Percentiles rank a stretch among this genome's conserved stretches.
phyloP scores from a whole-genome alignment of 352 stramenopile genomes.

The Phytophthora europaea region DNA sequence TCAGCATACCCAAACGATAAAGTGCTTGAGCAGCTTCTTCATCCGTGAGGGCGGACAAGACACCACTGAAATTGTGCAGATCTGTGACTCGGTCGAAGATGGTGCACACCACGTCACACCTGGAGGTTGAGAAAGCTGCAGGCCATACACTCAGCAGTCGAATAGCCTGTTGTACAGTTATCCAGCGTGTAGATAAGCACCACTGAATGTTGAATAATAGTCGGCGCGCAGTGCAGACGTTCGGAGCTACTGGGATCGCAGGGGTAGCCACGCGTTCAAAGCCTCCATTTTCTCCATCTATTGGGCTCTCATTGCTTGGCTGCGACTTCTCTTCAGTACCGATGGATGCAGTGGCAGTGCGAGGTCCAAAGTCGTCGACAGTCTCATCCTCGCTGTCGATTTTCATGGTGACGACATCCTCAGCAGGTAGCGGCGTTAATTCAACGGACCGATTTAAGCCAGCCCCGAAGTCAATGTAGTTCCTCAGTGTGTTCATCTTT shows the following conservation, averaged over 20 bases:
- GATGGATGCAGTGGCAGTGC: not conserved
- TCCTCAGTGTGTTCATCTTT: constrained; percentile 71
- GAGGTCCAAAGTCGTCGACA: not conserved
- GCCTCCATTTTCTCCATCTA: constrained; percentile 1
- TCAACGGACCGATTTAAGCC: constrained; percentile 58
- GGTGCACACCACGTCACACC: constrained; percentile 71
- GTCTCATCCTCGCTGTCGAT: constrained; percentile 36
- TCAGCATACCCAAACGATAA: constrained; percentile 79
- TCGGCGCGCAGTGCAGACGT: constrained; percentile 58
- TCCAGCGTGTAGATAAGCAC: constrained; percentile 74
- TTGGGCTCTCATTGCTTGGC: not conserved
- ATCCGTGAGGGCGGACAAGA: constrained; percentile 67
- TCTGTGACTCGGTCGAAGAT: constrained; percentile 79
- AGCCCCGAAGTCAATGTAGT: constrained; percentile 72
- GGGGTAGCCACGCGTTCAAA: constrained; percentile 15
- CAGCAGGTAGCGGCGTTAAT: constrained; percentile 33
- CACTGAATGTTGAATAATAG: constrained; percentile 81
- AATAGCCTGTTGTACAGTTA: constrained; percentile 72
- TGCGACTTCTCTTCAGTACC: constrained; percentile 8
- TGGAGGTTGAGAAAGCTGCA: constrained; percentile 47
- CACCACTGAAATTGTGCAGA: constrained; percentile 75
- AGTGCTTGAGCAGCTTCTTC: constrained; percentile 67
- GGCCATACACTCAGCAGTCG: constrained; percentile 64
- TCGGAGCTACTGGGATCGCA: constrained; percentile 24
- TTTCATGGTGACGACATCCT: not conserved